Conservation (phyloP, 179 eudicot species). For the Actinidia arguta region DNA sequence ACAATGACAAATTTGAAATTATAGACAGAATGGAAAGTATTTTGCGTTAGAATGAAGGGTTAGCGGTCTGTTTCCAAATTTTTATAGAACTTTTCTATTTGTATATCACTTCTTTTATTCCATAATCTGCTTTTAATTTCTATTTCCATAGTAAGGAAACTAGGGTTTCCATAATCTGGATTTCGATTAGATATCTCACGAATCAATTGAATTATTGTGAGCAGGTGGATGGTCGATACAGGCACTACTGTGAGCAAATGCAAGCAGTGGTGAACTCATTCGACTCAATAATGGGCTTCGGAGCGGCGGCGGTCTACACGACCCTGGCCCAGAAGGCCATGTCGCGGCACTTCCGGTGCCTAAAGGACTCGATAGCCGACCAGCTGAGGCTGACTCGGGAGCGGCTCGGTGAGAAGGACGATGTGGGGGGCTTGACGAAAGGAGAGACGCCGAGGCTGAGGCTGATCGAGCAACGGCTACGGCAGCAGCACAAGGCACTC, state of each 20-base stretch:
- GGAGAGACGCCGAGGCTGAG: constrained; percentile 95
- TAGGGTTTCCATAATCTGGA: no score
- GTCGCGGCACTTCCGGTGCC: constrained; percentile 92
- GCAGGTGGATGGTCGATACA: constrained; percentile 91
- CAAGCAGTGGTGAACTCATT: constrained; percentile 95
- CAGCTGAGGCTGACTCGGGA: constrained; percentile 81
- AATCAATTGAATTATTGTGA: no score
- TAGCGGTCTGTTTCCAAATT: no score
- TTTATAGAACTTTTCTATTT: no score
- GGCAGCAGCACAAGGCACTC: constrained; percentile 82
- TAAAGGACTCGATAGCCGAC: constrained; percentile 78
- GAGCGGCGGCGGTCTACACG: constrained; percentile 84
- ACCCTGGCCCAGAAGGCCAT: constrained; percentile 92
- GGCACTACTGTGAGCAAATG: constrained; percentile 92
- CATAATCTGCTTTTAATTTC: no score
- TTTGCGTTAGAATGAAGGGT: no score
- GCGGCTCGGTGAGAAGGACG: constrained; percentile 86
- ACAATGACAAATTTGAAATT: no score
- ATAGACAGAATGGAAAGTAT: no score
- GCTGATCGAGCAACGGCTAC: constrained; percentile 74
- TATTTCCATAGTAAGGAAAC: no score
- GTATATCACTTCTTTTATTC: no score
- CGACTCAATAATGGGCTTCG: constrained; percentile 88
- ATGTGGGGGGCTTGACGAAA: constrained; percentile 51
- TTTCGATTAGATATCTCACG: no score